Evolutionary conservation across 73 alveolate species (phyloP), one percentile per base, ranked within the genome.

Genomic region (Uronychia binucleata): DNA sequence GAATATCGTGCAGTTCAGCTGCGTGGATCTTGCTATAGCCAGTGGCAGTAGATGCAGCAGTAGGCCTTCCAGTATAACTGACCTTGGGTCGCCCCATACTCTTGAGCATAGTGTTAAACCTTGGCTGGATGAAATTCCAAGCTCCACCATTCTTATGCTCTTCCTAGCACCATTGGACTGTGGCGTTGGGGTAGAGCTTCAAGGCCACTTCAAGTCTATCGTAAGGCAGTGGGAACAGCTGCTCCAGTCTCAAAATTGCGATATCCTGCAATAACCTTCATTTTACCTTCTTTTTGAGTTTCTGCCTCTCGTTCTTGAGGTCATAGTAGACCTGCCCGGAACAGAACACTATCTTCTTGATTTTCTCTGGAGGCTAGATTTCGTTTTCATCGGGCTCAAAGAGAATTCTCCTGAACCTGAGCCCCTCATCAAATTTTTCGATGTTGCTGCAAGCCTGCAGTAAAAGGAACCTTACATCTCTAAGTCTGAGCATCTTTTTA

Each of bases 171-270:
- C 96, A 95, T 19, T 82, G 87, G 78, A 90, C 58, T 59, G 84
- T 90, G 34, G 97, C 96, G 76, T 95, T 95, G 77, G 87, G 84
- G 90, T 91, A 95, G 34, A 88, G 80, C 32, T 90, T 77, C 35
- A 92, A 82, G 13, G 74, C 92, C 0, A 67, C 88, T 35, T 86
- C 78, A 34, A 97, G 87, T n/a, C 93, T 91, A 60, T 97, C 98
- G 85, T 93, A 97, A 11, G 99, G 99, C 89, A 97, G 89, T 5
- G 99, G 99, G 75, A 96, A 98, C 31, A 96, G 83, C 85, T 97
- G 97, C 91, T 97, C 99, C 74, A 97, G 83, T 58, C 98, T 93
- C 30, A 94, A 79, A 57, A 97, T 95, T 0, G 99, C 99, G 31
- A 94, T 93, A 58, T 97, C 98, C 67, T 46, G 19, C 19, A 19